Conservation (phyloP, 73 alveolate genomes). For the Tetrahymena thermophila region DNA sequence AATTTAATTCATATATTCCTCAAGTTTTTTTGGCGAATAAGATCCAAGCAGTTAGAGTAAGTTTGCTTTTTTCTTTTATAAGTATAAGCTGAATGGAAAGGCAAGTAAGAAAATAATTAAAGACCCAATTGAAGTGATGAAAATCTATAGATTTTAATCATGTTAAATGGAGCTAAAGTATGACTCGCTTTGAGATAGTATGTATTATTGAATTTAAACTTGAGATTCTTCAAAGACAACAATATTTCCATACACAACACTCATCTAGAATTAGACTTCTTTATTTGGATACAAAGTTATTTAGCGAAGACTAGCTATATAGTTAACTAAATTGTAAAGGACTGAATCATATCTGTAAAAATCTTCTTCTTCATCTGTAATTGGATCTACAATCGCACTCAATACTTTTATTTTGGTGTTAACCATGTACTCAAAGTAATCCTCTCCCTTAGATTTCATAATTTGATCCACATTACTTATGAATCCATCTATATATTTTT, state of each 20-base stretch:
- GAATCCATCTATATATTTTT: neutral
- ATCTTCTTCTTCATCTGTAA: neutral
- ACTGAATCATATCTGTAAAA: neutral
- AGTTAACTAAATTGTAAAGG: neutral
- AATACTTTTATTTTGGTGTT: neutral
- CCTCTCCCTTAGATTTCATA: neutral
- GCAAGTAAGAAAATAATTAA: neutral
- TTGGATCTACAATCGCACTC: neutral
- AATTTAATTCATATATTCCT: neutral
- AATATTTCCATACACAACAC: neutral
- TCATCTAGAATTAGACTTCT: neutral
- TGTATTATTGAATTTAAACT: neutral
- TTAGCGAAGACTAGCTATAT: neutral
- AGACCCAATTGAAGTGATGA: neutral
- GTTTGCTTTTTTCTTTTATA: neutral
- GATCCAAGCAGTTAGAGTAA: neutral
- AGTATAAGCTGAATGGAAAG: neutral
- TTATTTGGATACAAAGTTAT: neutral
- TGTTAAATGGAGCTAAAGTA: neutral
- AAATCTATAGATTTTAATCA: neutral
- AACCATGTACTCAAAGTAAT: neutral
- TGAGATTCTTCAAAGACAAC: neutral
- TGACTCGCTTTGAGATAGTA: neutral
- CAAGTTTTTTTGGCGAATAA: neutral
- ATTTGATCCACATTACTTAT: neutral